phyloP scores from a whole-genome alignment of 305 asterid species.

The Solanum chacoense region DNA sequence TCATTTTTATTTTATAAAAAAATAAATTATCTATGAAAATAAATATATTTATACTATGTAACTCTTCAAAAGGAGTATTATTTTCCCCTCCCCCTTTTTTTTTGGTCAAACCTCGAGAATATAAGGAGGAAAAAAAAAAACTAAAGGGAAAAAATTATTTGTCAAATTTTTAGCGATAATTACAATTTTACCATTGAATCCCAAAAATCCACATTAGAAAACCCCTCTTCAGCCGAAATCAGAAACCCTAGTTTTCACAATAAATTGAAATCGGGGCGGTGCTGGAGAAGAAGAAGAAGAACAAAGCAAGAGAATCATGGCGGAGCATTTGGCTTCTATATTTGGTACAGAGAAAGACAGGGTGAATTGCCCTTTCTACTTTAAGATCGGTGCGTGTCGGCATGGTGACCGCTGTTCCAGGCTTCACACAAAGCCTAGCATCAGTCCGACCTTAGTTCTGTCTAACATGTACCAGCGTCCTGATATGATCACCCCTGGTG shows the following conservation, averaged over 20 bases:
- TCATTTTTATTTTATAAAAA: neutral
- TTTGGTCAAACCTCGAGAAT: neutral
- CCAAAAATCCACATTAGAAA: neutral
- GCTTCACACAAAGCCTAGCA: conserved; percentile 42
- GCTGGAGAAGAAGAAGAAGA: neutral
- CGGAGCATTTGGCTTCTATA: conserved; percentile 44
- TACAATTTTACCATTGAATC: neutral
- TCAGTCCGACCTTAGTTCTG: conserved; percentile 33
- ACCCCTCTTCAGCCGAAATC: neutral
- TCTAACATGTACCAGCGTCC: conserved; percentile 44
- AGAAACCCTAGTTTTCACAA: conserved; percentile 4
- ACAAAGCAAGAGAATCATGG: conserved; percentile 11
- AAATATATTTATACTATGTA: neutral
- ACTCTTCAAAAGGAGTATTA: neutral
- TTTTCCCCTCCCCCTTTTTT: neutral
- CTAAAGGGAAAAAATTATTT: neutral
- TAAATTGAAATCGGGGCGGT: neutral
- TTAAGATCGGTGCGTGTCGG: conserved; percentile 47
- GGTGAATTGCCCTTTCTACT: conserved; percentile 41
- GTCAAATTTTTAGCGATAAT: neutral
- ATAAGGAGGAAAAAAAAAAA: neutral
- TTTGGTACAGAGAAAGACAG: conserved; percentile 43
- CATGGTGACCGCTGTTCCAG: conserved; percentile 44
- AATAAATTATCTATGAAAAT: neutral
- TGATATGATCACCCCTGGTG: conserved; percentile 43